Conservation (phyloP, 306 rosid genomes). For the Mimosa bimucronata region DNA sequence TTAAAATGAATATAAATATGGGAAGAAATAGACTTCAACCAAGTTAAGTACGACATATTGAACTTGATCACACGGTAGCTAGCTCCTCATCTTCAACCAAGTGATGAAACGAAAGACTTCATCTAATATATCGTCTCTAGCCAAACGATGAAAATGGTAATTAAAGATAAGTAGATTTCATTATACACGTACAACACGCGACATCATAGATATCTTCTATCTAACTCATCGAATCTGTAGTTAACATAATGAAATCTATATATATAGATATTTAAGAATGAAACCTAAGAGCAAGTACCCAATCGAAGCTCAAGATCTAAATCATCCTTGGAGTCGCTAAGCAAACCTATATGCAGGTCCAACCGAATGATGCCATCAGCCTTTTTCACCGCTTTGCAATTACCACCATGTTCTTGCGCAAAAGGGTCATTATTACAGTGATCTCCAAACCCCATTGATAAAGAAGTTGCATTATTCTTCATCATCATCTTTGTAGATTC, state of each 20-base stretch:
- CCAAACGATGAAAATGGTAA: constrained; percentile 30
- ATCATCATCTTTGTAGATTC: constrained; percentile 28
- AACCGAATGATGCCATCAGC: constrained; percentile 54
- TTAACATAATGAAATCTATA: constrained; percentile 8
- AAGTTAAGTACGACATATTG: constrained; percentile 30
- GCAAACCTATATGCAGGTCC: constrained; percentile 70
- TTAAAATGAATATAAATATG: constrained; percentile 6
- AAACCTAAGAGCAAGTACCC: constrained; percentile 58
- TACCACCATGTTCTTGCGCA: constrained; percentile 31
- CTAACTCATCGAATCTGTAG: constrained; percentile 31
- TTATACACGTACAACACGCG: constrained; percentile 18
- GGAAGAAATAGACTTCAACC: not conserved
- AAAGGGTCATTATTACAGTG: constrained; percentile 20
- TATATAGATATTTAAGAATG: not conserved
- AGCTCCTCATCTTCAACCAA: constrained; percentile 26
- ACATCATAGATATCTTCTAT: constrained; percentile 24
- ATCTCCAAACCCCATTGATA: constrained; percentile 21
- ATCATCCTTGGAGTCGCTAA: constrained; percentile 52
- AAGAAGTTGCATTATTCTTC: constrained; percentile 29
- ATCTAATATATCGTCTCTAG: constrained; percentile 23
- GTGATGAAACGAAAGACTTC: constrained; percentile 36
- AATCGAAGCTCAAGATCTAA: constrained; percentile 96
- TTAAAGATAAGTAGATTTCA: constrained; percentile 17
- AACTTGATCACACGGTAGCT: constrained; percentile 24
- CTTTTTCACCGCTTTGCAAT: constrained; percentile 50